phyloP scores from a whole-genome alignment of 805 yeast species.

The Monosporozyma aquatica region DNA sequence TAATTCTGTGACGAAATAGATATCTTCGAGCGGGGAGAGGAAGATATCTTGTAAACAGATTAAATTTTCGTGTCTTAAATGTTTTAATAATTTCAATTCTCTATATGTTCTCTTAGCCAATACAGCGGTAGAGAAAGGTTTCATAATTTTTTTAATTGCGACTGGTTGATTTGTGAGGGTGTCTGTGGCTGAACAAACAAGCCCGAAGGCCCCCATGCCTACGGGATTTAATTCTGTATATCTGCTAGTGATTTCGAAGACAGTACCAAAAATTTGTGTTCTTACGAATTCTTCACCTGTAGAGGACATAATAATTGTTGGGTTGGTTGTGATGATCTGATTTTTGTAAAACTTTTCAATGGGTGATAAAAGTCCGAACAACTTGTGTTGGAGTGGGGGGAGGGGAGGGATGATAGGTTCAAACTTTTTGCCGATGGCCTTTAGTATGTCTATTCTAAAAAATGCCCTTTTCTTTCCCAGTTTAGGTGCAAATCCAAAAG shows the following conservation, averaged over 20 bases:
- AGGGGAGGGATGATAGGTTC: no score
- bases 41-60: constrained; percentile 90
- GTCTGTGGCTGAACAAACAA: constrained; percentile 94
- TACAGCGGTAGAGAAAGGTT: constrained; percentile 90
- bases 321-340: not conserved
- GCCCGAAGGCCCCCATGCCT: constrained; percentile 99
- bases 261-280: constrained; percentile 91
- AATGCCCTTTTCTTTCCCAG: no score
- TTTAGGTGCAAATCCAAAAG: no score
- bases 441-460: no score
- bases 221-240: constrained; percentile 92
- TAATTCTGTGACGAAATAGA: constrained; percentile 89
- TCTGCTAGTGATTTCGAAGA: constrained; percentile 83
- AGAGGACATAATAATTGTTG: constrained; percentile 19
- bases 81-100: constrained; percentile 87
- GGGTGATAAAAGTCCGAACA: not conserved
- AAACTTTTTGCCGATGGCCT: no score
- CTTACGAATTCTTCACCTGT: constrained; percentile 40
- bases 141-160: constrained; percentile 96
- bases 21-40: constrained; percentile 89
- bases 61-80: constrained; percentile 86
- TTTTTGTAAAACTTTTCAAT: not conserved
- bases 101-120: constrained; percentile 94
- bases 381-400: no score
- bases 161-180: constrained; percentile 84